Percentiles rank a stretch among this genome's conserved stretches.
phyloP scores from a whole-genome alignment of 2,329 filamentous ascomycete species.

The Fonsecaea multimorphosa region DNA sequence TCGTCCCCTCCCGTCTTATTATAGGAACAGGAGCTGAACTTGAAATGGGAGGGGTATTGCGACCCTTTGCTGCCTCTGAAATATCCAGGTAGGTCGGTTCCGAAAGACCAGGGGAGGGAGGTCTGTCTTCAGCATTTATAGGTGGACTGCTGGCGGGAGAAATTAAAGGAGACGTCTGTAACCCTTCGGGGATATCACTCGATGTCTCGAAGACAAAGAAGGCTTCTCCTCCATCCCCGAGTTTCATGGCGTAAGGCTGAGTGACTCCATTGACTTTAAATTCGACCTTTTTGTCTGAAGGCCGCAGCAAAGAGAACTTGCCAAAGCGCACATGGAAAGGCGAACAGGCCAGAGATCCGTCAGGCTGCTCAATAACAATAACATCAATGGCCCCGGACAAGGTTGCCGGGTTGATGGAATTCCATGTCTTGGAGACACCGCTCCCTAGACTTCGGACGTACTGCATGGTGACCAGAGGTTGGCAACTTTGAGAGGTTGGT shows the following conservation, averaged over 20 bases:
- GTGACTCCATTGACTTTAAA: constrained; percentile 92
- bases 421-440: constrained; percentile 98
- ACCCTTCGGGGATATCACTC: constrained; percentile 84
- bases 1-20: constrained; percentile 31
- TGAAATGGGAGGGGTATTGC: constrained; percentile 18
- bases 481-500: neutral
- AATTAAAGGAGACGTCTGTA: constrained; percentile 93
- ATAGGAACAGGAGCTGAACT: constrained; percentile 20
- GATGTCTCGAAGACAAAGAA: constrained; percentile 99
- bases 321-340: constrained; percentile 99
- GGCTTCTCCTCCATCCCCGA: constrained; percentile 94
- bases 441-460: constrained; percentile 96
- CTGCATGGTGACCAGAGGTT: constrained; percentile 70
- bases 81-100: constrained; percentile 60
- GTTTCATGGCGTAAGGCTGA: constrained; percentile 96
- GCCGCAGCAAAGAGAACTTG: constrained; percentile 93
- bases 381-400: constrained; percentile 98
- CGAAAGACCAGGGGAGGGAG: constrained; percentile 46
- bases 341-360: constrained; percentile 83
- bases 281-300: constrained; percentile 98
- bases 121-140: constrained; percentile 36
- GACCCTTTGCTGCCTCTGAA: constrained; percentile 39
- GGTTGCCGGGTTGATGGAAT: constrained; percentile 97
- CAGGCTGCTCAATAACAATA: constrained; percentile 95
- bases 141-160: constrained; percentile 83